Percentiles rank a stretch among this genome's conserved stretches.
These are phyloP conservation scores for Vaccinium macrocarpon DNA, from an alignment of 148 eudicot genomes.

Conservation along the genomic window DNA sequence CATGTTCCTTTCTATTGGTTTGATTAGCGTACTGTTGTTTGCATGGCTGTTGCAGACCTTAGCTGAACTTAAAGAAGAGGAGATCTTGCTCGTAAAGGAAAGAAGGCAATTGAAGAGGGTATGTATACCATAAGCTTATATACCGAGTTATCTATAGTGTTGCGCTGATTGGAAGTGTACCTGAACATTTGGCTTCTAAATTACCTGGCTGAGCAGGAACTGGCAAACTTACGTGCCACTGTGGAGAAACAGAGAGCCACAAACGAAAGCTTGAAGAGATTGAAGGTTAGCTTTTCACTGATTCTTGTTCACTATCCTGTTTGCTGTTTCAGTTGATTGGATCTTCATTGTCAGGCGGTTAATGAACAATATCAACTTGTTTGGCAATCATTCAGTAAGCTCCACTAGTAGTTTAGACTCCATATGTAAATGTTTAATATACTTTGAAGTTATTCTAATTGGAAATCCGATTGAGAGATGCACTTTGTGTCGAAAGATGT, in stretches of 20 bases:
- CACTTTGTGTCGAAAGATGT: background rate
- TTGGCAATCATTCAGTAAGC: background rate
- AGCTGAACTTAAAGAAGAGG: slow-evolving; percentile 46
- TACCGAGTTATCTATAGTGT: background rate
- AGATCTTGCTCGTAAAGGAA: slow-evolving; percentile 34
- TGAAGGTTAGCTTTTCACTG: slow-evolving; percentile 32
- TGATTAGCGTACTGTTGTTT: background rate
- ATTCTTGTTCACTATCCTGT: background rate
- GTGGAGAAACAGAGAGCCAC: slow-evolving; percentile 31
- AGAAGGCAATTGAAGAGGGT: slow-evolving; percentile 46
- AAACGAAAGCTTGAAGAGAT: slow-evolving; percentile 39
- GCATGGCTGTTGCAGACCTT: slow-evolving; percentile 32
- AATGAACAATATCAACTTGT: background rate
- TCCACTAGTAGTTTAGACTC: background rate
- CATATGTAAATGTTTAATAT: background rate
- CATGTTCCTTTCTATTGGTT: background rate
- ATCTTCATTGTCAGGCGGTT: background rate
- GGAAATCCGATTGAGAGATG: background rate
- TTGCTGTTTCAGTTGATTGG: background rate
- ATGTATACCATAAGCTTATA: background rate
- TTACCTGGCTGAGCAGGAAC: slow-evolving; percentile 28
- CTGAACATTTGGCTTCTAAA: slow-evolving; percentile 3
- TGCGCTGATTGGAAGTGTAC: background rate
- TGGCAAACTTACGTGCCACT: slow-evolving; percentile 25
- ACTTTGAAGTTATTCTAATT: background rate